These are phyloP conservation scores for Fusarium austroafricanum DNA, from an alignment of 2,329 filamentous ascomycete species.

Conservation along the genomic window DNA sequence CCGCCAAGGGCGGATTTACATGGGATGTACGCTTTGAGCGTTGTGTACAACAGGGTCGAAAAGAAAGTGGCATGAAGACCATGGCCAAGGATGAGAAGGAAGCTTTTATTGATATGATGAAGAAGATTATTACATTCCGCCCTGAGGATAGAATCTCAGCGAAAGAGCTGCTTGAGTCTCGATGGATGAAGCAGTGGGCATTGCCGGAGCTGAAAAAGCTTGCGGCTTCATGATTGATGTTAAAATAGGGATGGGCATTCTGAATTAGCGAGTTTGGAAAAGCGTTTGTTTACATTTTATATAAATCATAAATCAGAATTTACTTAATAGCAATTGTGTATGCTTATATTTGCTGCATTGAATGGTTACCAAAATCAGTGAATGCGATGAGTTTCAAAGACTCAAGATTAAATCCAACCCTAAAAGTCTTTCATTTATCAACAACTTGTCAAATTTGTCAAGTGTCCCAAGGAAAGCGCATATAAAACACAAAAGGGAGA, in stretches of 20 bases:
- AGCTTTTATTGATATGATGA: slow-evolving; percentile 41
- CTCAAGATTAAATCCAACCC: no score
- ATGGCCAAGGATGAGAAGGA: slow-evolving; percentile 33
- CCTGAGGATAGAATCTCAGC: slow-evolving; percentile 29
- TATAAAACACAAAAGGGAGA: no score
- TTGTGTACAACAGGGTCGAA: slow-evolving; percentile 32
- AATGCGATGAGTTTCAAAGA: background rate
- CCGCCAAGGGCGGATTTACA: slow-evolving; percentile 2
- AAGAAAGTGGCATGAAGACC: slow-evolving; percentile 28
- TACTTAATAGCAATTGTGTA: slow-evolving; percentile 14
- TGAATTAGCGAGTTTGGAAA: slow-evolving; percentile 33
- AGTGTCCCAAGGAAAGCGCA: no score
- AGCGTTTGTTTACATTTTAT: background rate
- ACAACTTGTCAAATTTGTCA: no score
- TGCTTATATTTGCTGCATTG: background rate
- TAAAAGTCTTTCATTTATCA: no score
- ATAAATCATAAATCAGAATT: background rate
- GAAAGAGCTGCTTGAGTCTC: slow-evolving; percentile 28
- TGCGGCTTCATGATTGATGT: slow-evolving; percentile 11
- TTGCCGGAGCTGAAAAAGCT: slow-evolving; percentile 33
- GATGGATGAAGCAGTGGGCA: slow-evolving; percentile 39
- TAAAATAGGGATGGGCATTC: slow-evolving; percentile 10
- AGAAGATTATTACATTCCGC: slow-evolving; percentile 32
- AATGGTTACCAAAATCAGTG: background rate
- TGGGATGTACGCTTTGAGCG: slow-evolving; percentile 36